Conservation (phyloP, 805 yeast genomes). For the Metschnikowia bowlesiae region DNA sequence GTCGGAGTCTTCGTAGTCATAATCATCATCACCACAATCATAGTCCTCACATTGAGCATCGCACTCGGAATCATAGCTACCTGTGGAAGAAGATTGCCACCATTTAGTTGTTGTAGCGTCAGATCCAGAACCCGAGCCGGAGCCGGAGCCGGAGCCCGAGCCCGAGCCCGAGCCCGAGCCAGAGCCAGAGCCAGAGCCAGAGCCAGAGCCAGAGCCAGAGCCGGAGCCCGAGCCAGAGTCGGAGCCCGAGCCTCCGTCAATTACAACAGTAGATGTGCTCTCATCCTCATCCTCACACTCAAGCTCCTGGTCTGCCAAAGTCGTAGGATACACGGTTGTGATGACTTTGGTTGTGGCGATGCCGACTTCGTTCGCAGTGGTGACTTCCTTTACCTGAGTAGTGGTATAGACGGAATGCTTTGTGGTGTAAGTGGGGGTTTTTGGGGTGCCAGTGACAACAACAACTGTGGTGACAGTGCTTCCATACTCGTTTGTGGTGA, state of each 20-base stretch:
- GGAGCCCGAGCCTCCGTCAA: slow-evolving; percentile 4
- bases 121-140: slow-evolving; percentile 1
- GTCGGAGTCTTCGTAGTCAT: slow-evolving; percentile 16
- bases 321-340: slow-evolving; percentile 12
- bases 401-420: slow-evolving; percentile 6
- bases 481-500: slow-evolving; percentile 2
- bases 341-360: slow-evolving; percentile 9
- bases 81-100: slow-evolving; percentile 12
- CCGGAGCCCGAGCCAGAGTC: slow-evolving; percentile 4
- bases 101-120: slow-evolving; percentile 10
- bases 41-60: slow-evolving; percentile 15
- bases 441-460: slow-evolving; percentile 2
- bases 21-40: slow-evolving; percentile 17
- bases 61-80: slow-evolving; percentile 13
- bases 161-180: background rate
- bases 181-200: slow-evolving; percentile 4
- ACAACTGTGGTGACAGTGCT: slow-evolving; percentile 4
- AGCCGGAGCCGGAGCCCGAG: background rate
- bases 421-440: slow-evolving; percentile 4
- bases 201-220: background rate
- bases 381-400: slow-evolving; percentile 5
- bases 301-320: slow-evolving; percentile 7
- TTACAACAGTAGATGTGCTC: slow-evolving; percentile 5
- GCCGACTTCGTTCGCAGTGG: slow-evolving; percentile 11
- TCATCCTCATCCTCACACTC: slow-evolving; percentile 14